Percentiles rank a stretch among this genome's conserved stretches.
These are phyloP conservation scores for Yarrowia osloensis DNA, from an alignment of 805 yeast species.

Conservation along the genomic window DNA sequence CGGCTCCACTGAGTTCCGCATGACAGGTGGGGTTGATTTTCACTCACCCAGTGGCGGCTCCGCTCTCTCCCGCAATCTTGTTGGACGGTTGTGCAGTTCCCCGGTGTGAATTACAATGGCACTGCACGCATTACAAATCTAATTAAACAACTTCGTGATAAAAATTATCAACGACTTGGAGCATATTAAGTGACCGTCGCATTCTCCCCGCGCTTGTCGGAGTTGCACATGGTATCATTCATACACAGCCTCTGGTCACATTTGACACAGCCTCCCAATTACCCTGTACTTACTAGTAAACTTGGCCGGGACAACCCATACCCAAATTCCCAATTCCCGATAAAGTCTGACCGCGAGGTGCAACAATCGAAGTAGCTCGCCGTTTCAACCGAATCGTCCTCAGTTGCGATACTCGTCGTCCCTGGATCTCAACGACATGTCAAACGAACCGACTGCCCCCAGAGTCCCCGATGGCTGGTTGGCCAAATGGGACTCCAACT, in stretches of 20 bases:
- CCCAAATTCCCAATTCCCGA: neutral
- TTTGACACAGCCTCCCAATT: slow-evolving; percentile 19
- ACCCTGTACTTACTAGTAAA: neutral
- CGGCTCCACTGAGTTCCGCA: too few relatives aligned
- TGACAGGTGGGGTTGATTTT: too few relatives aligned
- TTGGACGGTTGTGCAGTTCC: neutral
- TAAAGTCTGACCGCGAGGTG: slow-evolving; percentile 8
- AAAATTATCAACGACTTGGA: too few relatives aligned
- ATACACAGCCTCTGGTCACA: neutral
- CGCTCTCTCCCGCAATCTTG: neutral
- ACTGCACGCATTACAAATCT: neutral
- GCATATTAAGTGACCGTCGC: too few relatives aligned
- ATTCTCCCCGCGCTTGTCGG: too few relatives aligned
- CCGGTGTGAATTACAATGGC: neutral
- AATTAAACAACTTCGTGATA: too few relatives aligned
- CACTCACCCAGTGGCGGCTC: too few relatives aligned
- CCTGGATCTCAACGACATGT: slow-evolving; percentile 11
- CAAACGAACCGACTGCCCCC: slow-evolving; percentile 37
- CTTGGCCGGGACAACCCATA: slow-evolving; percentile 7
- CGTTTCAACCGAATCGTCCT: too few relatives aligned
- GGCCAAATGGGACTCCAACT: slow-evolving; percentile 46
- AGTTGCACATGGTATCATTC: neutral
- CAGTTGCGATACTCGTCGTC: neutral
- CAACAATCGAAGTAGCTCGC: slow-evolving; percentile 3
- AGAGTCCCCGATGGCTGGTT: slow-evolving; percentile 43